phyloP scores from a whole-genome alignment of 768 basidiomycete species.

The Collybia sp. region DNA sequence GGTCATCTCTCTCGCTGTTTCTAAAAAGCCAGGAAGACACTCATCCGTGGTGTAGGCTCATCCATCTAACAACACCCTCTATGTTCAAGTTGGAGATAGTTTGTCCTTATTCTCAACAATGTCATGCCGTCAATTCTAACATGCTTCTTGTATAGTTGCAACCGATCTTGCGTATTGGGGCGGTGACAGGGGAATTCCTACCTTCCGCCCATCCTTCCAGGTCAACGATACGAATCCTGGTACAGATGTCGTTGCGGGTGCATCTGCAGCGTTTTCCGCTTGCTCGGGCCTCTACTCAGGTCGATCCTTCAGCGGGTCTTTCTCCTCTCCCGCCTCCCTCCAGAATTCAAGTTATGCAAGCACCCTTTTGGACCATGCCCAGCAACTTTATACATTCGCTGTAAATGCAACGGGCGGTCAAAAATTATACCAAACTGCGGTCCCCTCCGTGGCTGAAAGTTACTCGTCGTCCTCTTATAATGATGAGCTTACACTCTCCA shows the following conservation, averaged over 20 bases:
- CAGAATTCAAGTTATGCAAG: constrained; percentile 69
- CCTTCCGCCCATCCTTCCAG: constrained; percentile 68
- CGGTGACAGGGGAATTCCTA: constrained; percentile 74
- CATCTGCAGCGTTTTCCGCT: constrained; percentile 84
- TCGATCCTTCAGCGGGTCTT: constrained; percentile 42
- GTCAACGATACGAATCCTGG: constrained; percentile 81
- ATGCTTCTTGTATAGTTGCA: constrained; percentile 31
- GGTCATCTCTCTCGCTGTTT: constrained; percentile 38
- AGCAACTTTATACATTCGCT: constrained; percentile 73
- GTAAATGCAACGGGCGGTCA: constrained; percentile 58
- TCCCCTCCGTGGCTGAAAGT: constrained; percentile 54
- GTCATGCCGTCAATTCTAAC: constrained; percentile 3
- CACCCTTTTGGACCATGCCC: constrained; percentile 68
- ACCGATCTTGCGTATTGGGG: constrained; percentile 86
- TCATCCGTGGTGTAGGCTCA: constrained; percentile 50
- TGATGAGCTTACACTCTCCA: constrained; percentile 74
- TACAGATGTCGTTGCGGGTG: constrained; percentile 83
- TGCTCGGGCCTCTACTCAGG: constrained; percentile 79
- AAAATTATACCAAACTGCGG: constrained; percentile 63
- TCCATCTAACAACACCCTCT: constrained; percentile 64
- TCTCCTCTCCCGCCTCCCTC: constrained; percentile 60
- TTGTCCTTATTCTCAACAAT: constrained; percentile 11
- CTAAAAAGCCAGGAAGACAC: constrained; percentile 2
- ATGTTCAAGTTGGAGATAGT: constrained; percentile 73
- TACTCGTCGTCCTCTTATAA: constrained; percentile 72